Base-by-base conservation (phyloP, 2,329 filamentous ascomycete genomes). In the Beauveria sp. region DNA sequence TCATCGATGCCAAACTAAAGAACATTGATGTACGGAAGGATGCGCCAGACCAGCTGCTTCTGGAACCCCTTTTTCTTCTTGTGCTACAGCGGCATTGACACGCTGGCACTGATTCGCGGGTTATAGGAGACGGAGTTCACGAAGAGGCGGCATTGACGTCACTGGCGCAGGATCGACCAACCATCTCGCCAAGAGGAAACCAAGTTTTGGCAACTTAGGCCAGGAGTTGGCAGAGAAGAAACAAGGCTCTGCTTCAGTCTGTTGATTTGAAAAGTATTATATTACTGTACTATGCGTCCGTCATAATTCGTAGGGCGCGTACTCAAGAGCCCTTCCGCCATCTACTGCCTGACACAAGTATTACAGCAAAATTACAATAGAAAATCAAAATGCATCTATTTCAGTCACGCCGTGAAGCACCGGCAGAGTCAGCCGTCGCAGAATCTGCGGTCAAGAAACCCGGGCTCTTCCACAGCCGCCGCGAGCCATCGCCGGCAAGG, bases 391-490 rank as follows among this genome's bases (percentile, higher is more conserved):
- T 74, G 72, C 70, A 70, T 62, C 65, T 73, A 54, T 74, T 74
- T 54, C 68, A 69, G 55, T 67, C 67, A 38, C 69, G 67, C 42
- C 69, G 67, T 20, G 66, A 73, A 24, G 69, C 70, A 18, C 64
- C 68, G 0, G 70, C 70, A 8, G 73, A 75, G 64, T 74, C 72
- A 7, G 69, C 71, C 56, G 67, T 68, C 24, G 65, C 72, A 66
- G 70, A 74, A 57, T 69, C 71, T 31, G 67, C 65, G 49, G 64
- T 67, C 43, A 67, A 72, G 66, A 73, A 72, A 20, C 71, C 72
- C 66, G 69, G 76, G 60, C 70, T 78, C 66, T 78, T 79, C 66
- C 67, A 70, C 57, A 66, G 69, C 53, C 72, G 68, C 24, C 72
- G 69, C 43, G 60, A 68, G 31, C 64, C 68, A 3, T 70, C 69